Percentiles rank a stretch among this genome's conserved stretches.
These are phyloP conservation scores for Chlorociboria aeruginascens DNA, from an alignment of 495 filamentous ascomycete genomes.

Conservation along the genomic window DNA sequence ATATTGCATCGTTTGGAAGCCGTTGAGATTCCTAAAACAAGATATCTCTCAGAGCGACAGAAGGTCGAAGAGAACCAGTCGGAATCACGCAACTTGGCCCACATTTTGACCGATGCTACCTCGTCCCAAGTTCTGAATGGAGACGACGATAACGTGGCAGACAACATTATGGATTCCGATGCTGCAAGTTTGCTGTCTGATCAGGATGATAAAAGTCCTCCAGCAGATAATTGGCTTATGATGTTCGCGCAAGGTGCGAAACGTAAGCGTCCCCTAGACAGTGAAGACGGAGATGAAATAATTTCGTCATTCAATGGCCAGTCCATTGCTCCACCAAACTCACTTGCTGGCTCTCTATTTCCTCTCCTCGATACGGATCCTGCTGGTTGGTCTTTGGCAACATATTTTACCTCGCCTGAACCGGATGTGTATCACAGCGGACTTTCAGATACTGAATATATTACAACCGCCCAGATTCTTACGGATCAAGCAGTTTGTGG, in stretches of 20 bases:
- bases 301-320: constrained; percentile 14
- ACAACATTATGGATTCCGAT: constrained; percentile 31
- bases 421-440: constrained; percentile 30
- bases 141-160: constrained; percentile 7
- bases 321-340: constrained; percentile 12
- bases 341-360: constrained; percentile 14
- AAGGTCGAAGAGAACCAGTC: constrained; percentile 9
- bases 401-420: constrained; percentile 37
- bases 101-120: neutral
- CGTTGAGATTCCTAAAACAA: constrained; percentile 26
- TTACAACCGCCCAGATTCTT: constrained; percentile 48
- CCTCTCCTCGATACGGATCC: constrained; percentile 29
- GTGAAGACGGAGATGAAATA: constrained; percentile 10
- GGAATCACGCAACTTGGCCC: neutral
- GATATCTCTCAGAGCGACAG: constrained; percentile 25
- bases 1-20: constrained; percentile 6
- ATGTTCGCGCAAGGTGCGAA: constrained; percentile 7
- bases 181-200: constrained; percentile 34
- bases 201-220: constrained; percentile 35
- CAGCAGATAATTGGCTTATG: constrained; percentile 24
- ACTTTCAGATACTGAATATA: constrained; percentile 33
- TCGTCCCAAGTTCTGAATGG: neutral
- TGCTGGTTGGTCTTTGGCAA: constrained; percentile 28
- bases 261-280: constrained; percentile 13
- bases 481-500: constrained; percentile 44